A percentile compares a stretch with the other conserved stretches of the same genome.
phyloP scores from a whole-genome alignment of 2,329 filamentous ascomycete genomes.

The Alternaria gaisen region DNA sequence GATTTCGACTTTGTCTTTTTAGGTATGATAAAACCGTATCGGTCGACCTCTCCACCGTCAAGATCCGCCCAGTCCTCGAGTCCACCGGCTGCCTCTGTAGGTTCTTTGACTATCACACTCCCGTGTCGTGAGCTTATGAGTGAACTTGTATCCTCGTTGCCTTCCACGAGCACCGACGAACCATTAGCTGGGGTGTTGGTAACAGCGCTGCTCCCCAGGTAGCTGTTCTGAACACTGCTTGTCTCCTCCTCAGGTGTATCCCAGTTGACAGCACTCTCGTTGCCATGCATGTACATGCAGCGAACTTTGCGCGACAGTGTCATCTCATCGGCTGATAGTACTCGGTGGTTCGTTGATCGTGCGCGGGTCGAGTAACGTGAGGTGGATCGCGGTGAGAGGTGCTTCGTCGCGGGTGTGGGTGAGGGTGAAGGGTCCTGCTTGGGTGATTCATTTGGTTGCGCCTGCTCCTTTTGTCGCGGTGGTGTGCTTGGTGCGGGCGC shows the following conservation, averaged over 20 bases:
- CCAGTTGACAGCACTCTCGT: conserved; percentile 63
- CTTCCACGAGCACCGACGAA: conserved; percentile 42
- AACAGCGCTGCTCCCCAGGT: conserved; percentile 36
- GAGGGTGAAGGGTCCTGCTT: conserved; percentile 30
- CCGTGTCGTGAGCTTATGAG: conserved; percentile 39
- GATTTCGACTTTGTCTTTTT: conserved; percentile 49
- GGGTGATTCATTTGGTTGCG: conserved; percentile 12
- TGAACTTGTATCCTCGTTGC: conserved; percentile 40
- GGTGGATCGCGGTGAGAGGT: conserved; percentile 45
- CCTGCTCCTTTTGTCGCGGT: conserved; percentile 24
- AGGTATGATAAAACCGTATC: conserved; percentile 70
- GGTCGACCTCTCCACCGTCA: conserved; percentile 66
- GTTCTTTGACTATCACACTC: conserved; percentile 57
- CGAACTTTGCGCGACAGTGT: conserved; percentile 69
- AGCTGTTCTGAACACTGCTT: conserved; percentile 31
- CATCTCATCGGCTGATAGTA: conserved; percentile 71
- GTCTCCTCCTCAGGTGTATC: conserved; percentile 37
- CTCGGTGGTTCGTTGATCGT: conserved; percentile 54
- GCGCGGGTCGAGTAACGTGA: conserved; percentile 47
- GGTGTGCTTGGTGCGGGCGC: conserved; percentile 26
- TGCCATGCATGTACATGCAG: conserved; percentile 70
- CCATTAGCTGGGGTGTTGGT: conserved; percentile 34
- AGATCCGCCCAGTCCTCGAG: conserved; percentile 72
- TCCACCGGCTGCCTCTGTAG: conserved; percentile 67
- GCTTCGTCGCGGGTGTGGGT: conserved; percentile 36